Evolutionary conservation across 805 yeast species (phyloP).

Genomic region (Schwanniomyces yamadae): DNA sequence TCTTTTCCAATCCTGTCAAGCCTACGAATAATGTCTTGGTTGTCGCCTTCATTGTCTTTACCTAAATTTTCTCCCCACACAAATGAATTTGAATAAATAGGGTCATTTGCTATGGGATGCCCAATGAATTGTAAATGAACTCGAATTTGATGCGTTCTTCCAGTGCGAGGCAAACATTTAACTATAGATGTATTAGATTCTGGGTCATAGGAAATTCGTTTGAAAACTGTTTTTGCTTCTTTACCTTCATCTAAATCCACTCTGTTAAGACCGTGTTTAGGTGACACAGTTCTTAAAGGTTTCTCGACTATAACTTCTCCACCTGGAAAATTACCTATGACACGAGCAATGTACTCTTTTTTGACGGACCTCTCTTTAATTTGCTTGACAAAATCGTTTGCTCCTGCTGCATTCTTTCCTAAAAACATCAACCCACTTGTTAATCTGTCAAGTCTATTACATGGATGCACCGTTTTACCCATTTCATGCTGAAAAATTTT

Average conservation of each 20-base stretch:
- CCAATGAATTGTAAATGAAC: constrained; percentile 84
- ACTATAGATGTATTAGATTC: constrained; percentile 64
- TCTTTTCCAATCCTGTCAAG: constrained; percentile 72
- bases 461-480: constrained; percentile 65
- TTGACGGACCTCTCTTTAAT: constrained; percentile 68
- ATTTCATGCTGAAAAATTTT: constrained; percentile 71
- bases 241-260: constrained; percentile 53
- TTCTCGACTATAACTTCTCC: constrained; percentile 55
- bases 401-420: constrained; percentile 78
- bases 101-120: constrained; percentile 51
- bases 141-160: constrained; percentile 93
- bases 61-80: constrained; percentile 86
- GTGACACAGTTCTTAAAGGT: constrained; percentile 70
- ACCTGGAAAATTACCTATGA: constrained; percentile 78
- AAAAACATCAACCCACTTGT: constrained; percentile 94
- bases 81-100: constrained; percentile 72
- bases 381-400: constrained; percentile 72
- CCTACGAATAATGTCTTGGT: constrained; percentile 38
- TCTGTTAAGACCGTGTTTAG: constrained; percentile 67
- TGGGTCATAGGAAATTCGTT: constrained; percentile 62
- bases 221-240: constrained; percentile 72
- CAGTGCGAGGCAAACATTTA: constrained; percentile 82
- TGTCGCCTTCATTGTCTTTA: constrained; percentile 50
- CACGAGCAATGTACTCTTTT: constrained; percentile 86
- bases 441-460: constrained; percentile 84